Evolutionary conservation across 257 asterid species (phyloP), one percentile per base, ranked within the genome.

Genomic region (Nicotiana tomentosiformis): DNA sequence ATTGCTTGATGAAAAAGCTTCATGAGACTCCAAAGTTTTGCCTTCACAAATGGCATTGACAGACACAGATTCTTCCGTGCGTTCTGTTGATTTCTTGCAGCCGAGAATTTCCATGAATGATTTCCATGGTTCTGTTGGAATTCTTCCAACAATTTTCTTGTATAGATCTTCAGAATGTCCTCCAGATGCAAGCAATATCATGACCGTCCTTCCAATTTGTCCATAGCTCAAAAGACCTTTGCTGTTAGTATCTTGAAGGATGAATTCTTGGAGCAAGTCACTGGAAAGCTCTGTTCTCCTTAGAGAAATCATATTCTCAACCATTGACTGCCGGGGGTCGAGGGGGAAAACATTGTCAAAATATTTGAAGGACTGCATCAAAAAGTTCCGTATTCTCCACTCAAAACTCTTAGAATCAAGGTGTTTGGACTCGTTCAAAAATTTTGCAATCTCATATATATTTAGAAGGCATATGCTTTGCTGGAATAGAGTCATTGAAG

Each of bases 131-230:
- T 66, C 37, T 0, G 20, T 32, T 12, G 80, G 23, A 33, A 64
- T 20, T 39, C 77, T 83, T 70, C 46, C 81, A 10, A 46, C 18
- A 67, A 91, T 65, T 86, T 61, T 82, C 77, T 77, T 32, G 66
- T 15, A 84, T 26, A 88, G 76, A 9, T 80, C 83, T 18, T 16
- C 58, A 12, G 83, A 51, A 0, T 76, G 91, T 78, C 77, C 87
- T 37, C 90, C 87, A 0, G 85, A 84, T 49, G 92, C 91, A 4
- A 93, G 79, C 88, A 89, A 81, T 57, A 85, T 83, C 89, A 83
- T 88, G 64, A 87, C 57, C 18, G 84, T 82, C 65, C 84, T 82
- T 51, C 97, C 96, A 11, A 90, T 83, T 82, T 87, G 90, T 11
- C 88, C 90, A 57, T 85, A 85, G 2, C 89, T 87, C 65, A 87